Evolutionary conservation across 345 rosid genomes (phyloP).

Genomic region (Pistacia vera): DNA sequence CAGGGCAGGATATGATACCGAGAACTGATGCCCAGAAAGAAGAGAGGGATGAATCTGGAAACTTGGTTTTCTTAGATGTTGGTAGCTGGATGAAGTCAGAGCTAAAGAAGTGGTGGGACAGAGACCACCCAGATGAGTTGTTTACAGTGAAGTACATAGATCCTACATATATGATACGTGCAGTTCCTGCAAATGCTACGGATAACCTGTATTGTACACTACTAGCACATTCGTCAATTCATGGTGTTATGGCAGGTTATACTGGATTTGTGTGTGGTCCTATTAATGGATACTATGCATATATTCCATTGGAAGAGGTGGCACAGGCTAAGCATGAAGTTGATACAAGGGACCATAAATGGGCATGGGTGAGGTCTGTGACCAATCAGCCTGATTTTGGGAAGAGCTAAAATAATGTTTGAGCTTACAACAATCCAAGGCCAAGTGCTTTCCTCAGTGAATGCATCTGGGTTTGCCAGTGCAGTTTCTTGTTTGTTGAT

Average conservation of each 20-base stretch:
- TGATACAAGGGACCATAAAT: conserved; percentile 66
- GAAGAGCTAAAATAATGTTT: conserved; percentile 6
- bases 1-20: conserved; percentile 85
- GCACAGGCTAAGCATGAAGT: conserved; percentile 69
- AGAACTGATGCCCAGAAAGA: conserved; percentile 61
- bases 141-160: conserved; percentile 86
- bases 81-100: conserved; percentile 80
- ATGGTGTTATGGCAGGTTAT: conserved; percentile 89
- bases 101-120: conserved; percentile 73
- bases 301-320: conserved; percentile 79
- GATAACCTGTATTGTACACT: conserved; percentile 86
- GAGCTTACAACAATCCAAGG: not conserved
- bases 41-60: conserved; percentile 88
- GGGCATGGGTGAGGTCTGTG: conserved; percentile 93
- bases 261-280: conserved; percentile 90
- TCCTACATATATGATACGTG: conserved; percentile 95
- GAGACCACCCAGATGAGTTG: conserved; percentile 64
- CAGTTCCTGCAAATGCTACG: conserved; percentile 80
- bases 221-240: conserved; percentile 85
- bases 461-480: conserved; percentile 1
- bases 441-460: not conserved
- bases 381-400: conserved; percentile 86
- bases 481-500: not conserved
- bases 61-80: conserved; percentile 73
- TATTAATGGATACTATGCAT: conserved; percentile 79